Percentiles rank a stretch among this genome's conserved stretches.
Evolutionary conservation across 345 rosid genomes (phyloP).

Genomic region (Draba incana): DNA sequence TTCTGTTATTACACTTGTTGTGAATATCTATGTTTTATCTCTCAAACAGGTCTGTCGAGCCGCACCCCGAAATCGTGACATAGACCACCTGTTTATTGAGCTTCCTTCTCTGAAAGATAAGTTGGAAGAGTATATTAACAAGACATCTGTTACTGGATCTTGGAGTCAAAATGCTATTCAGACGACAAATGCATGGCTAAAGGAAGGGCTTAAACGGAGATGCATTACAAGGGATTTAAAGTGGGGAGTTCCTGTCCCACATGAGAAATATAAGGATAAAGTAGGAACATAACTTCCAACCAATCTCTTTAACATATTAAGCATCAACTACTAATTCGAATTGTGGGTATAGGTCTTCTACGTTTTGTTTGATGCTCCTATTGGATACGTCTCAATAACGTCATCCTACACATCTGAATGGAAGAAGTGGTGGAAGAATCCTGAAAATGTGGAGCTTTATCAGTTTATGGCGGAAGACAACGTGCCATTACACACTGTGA

Average conservation of each 20-base stretch:
- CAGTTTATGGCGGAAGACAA: slow-evolving; percentile 99
- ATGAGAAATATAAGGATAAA: slow-evolving; percentile 76
- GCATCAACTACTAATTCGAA: slow-evolving; percentile 12
- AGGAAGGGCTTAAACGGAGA: slow-evolving; percentile 81
- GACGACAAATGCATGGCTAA: slow-evolving; percentile 88
- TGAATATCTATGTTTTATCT: slow-evolving; percentile 14
- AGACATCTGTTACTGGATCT: slow-evolving; percentile 72
- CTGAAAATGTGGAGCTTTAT: slow-evolving; percentile 91
- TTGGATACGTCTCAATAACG: slow-evolving; percentile 94
- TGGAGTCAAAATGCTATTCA: slow-evolving; percentile 99
- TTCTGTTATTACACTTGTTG: background rate
- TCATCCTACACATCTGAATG: slow-evolving; percentile 89
- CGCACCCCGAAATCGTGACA: slow-evolving; percentile 72
- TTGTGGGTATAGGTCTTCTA: slow-evolving; percentile 76
- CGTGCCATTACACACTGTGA: slow-evolving; percentile 95
- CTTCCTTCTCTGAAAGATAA: slow-evolving; percentile 80
- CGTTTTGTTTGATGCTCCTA: slow-evolving; percentile 99
- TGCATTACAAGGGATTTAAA: slow-evolving; percentile 98
- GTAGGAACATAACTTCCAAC: slow-evolving; percentile 35
- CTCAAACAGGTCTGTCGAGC: slow-evolving; percentile 63
- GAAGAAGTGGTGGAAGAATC: slow-evolving; percentile 99
- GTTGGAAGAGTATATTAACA: slow-evolving; percentile 67
- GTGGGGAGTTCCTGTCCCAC: slow-evolving; percentile 99
- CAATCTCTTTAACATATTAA: slow-evolving; percentile 7
- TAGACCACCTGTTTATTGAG: slow-evolving; percentile 92